These are phyloP conservation scores for Ascoidea tarda DNA, from an alignment of 805 yeast genomes.

Conservation along the genomic window DNA sequence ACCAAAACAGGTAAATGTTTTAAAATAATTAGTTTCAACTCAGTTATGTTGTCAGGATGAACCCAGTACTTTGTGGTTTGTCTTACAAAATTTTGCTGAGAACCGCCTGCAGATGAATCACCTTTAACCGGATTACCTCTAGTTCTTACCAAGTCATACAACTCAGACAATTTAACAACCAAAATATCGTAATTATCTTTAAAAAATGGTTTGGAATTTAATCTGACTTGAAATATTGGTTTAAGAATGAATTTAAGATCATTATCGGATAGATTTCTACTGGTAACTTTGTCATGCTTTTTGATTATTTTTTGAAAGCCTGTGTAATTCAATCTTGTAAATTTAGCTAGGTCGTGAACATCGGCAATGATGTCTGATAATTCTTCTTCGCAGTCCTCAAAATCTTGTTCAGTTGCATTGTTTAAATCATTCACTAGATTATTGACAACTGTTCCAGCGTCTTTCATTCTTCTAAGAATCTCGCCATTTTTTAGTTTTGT, in stretches of 20 bases:
- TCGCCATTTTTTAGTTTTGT: slow-evolving; percentile 82
- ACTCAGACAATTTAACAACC: slow-evolving; percentile 77
- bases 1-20: slow-evolving; percentile 96
- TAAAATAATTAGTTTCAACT: slow-evolving; percentile 78
- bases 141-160: slow-evolving; percentile 88
- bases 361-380: slow-evolving; percentile 85
- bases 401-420: slow-evolving; percentile 50
- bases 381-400: slow-evolving; percentile 62
- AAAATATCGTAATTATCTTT: slow-evolving; percentile 86
- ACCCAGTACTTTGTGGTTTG: slow-evolving; percentile 99
- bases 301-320: slow-evolving; percentile 95
- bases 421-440: slow-evolving; percentile 31
- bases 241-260: slow-evolving; percentile 40
- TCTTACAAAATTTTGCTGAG: slow-evolving; percentile 94
- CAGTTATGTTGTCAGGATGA: slow-evolving; percentile 96
- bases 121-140: slow-evolving; percentile 93
- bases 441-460: slow-evolving; percentile 59
- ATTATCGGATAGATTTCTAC: too few relatives aligned
- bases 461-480: slow-evolving; percentile 72
- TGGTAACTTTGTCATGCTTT: slow-evolving; percentile 87
- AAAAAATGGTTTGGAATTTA: slow-evolving; percentile 89
- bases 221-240: slow-evolving; percentile 87
- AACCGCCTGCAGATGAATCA: slow-evolving; percentile 96
- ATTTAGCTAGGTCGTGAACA: slow-evolving; percentile 93
- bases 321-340: slow-evolving; percentile 84